Percentiles rank a stretch among this genome's conserved stretches.
Evolutionary conservation across 2,329 filamentous ascomycete species (phyloP).

Genomic region (Fusarium kyushuense): DNA sequence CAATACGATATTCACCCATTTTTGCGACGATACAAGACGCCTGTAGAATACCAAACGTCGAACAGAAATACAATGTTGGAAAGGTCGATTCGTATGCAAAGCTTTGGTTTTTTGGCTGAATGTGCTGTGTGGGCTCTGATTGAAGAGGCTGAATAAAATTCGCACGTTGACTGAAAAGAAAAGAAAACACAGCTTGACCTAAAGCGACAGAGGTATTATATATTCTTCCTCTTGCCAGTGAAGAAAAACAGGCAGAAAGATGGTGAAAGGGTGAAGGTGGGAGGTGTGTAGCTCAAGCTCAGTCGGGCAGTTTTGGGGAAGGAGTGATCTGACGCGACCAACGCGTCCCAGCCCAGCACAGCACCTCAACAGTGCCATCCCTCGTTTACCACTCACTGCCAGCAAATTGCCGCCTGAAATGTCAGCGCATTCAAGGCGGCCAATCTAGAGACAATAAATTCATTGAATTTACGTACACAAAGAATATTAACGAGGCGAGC

Average conservation of each 20-base stretch:
- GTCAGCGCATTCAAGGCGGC: slow-evolving; percentile 5
- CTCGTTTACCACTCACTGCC: background rate
- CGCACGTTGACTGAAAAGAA: background rate
- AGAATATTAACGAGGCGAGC: background rate
- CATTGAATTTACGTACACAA: background rate
- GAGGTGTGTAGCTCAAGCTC: slow-evolving; percentile 23
- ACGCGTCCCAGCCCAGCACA: slow-evolving; percentile 37
- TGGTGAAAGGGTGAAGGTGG: slow-evolving; percentile 23
- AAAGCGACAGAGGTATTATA: slow-evolving; percentile 6
- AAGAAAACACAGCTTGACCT: background rate
- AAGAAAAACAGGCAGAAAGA: slow-evolving; percentile 34
- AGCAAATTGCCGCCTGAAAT: slow-evolving; percentile 11
- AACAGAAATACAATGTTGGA: slow-evolving; percentile 26
- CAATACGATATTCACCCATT: slow-evolving; percentile 63
- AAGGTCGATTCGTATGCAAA: slow-evolving; percentile 2
- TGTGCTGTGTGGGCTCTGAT: slow-evolving; percentile 4
- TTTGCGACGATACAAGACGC: slow-evolving; percentile 32
- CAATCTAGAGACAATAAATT: background rate
- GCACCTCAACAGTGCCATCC: slow-evolving; percentile 21
- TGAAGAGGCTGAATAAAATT: background rate
- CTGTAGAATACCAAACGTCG: slow-evolving; percentile 9
- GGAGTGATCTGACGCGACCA: slow-evolving; percentile 33
- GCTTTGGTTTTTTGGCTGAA: slow-evolving; percentile 11
- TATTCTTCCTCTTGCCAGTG: slow-evolving; percentile 3
- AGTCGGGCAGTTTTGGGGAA: slow-evolving; percentile 9